phyloP scores from a whole-genome alignment of 495 filamentous ascomycete genomes.

The Penicillium canescens region DNA sequence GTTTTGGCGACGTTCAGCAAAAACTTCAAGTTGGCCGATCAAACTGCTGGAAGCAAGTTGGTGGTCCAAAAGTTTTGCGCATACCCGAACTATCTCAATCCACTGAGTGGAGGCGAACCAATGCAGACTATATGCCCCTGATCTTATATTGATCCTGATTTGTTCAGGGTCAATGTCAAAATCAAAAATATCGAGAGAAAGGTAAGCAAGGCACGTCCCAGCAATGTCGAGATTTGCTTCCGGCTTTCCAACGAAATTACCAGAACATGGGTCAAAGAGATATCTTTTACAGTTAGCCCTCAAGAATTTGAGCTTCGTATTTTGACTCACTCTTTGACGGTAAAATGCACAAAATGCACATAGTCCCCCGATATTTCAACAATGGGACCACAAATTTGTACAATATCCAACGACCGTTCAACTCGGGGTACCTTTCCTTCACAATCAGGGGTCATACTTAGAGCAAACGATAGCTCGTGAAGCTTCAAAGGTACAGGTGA shows the following conservation, averaged over 20 bases:
- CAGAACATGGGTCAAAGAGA: too few species aligned
- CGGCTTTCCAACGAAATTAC: too few species aligned
- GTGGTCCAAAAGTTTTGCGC: too few species aligned
- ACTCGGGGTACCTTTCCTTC: background rate
- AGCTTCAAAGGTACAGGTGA: background rate
- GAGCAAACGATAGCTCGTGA: background rate
- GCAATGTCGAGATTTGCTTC: background rate
- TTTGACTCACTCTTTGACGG: constrained; percentile 12
- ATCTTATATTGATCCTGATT: too few species aligned
- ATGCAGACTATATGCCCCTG: background rate
- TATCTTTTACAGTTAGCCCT: too few species aligned
- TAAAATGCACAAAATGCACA: constrained; percentile 11
- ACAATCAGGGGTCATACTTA: background rate
- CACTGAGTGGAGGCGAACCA: background rate
- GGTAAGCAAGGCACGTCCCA: background rate
- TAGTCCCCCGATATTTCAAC: constrained; percentile 1
- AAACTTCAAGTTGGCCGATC: too few species aligned
- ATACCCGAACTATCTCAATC: too few species aligned
- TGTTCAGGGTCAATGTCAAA: background rate
- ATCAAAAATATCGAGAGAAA: background rate
- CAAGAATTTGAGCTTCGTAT: too few species aligned
- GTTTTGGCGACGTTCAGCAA: too few species aligned
- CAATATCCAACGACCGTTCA: background rate
- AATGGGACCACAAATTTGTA: background rate
- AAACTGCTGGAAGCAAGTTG: too few species aligned